phyloP scores from a whole-genome alignment of 352 stramenopile genomes.

The Globisporangium barbulae region DNA sequence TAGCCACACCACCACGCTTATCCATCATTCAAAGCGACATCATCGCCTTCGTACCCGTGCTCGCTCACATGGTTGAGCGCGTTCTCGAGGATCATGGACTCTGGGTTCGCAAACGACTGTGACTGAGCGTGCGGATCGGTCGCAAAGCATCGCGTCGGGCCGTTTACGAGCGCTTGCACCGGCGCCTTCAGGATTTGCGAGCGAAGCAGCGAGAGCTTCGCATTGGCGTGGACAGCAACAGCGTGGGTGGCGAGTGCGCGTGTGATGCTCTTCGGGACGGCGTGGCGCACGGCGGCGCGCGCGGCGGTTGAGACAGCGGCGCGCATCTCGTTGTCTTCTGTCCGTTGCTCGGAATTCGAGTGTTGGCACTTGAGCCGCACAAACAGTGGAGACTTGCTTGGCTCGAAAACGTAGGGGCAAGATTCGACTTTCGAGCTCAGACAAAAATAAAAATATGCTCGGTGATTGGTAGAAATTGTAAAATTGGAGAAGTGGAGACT shows the following conservation, averaged over 20 bases:
- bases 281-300: background rate
- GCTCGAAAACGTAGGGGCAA: too few relatives aligned
- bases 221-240: background rate
- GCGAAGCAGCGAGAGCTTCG: background rate
- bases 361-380: background rate
- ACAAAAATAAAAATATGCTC: too few relatives aligned
- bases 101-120: conserved; percentile 29
- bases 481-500: too few relatives aligned
- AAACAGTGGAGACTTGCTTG: too few relatives aligned
- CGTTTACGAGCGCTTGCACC: background rate
- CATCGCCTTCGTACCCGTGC: conserved; percentile 35
- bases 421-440: too few relatives aligned
- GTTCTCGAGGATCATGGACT: conserved; percentile 51
- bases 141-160: background rate
- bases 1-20: background rate
- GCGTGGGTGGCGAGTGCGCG: background rate
- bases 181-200: background rate
- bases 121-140: conserved; percentile 1
- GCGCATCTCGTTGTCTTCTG: conserved; percentile 4
- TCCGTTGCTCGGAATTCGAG: background rate
- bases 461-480: too few relatives aligned
- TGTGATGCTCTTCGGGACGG: background rate
- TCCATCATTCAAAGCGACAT: background rate
- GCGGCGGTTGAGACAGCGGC: conserved; percentile 3
- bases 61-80: conserved; percentile 44